phyloP scores from a whole-genome alignment of 495 filamentous ascomycete species.

The Mycothermus thermophilus region DNA sequence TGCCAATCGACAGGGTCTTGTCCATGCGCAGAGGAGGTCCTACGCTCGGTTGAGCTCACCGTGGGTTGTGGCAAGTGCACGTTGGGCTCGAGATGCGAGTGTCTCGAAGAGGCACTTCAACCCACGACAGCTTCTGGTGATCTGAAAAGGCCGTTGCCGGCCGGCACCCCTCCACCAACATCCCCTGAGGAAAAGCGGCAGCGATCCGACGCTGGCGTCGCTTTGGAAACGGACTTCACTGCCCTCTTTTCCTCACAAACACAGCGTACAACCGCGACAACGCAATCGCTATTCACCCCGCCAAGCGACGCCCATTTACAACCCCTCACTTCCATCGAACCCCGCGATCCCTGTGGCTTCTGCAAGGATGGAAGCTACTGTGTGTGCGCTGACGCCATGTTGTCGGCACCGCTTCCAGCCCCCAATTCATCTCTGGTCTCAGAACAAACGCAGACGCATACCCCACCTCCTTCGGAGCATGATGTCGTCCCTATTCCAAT shows the following conservation, averaged over 20 bases:
- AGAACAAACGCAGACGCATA: slow-evolving; percentile 45
- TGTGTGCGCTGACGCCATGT: slow-evolving; percentile 60
- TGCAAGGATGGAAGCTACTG: slow-evolving; percentile 75
- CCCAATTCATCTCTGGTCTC: slow-evolving; percentile 13
- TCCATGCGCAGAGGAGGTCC: slow-evolving; percentile 38
- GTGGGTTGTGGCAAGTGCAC: slow-evolving; percentile 54
- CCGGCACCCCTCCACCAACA: slow-evolving; percentile 28
- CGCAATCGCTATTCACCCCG: slow-evolving; percentile 5
- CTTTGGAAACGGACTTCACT: slow-evolving; percentile 60
- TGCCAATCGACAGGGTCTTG: slow-evolving; percentile 37
- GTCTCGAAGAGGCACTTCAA: slow-evolving; percentile 51
- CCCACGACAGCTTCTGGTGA: slow-evolving; percentile 11
- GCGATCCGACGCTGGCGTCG: slow-evolving; percentile 16
- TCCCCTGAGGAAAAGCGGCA: slow-evolving; percentile 43
- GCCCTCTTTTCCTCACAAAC: slow-evolving; percentile 40
- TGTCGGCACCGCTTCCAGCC: slow-evolving; percentile 33
- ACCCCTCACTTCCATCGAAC: slow-evolving; percentile 17
- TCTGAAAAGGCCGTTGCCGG: slow-evolving; percentile 28
- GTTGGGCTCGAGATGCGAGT: slow-evolving; percentile 45
- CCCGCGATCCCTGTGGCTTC: slow-evolving; percentile 66
- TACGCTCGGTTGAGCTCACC: slow-evolving; percentile 22
- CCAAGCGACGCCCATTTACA: slow-evolving; percentile 14
- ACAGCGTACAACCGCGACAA: too few species aligned
- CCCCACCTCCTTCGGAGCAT: slow-evolving; percentile 55
- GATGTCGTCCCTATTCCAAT: slow-evolving; percentile 39